phyloP scores from a whole-genome alignment of 306 rosid species.

The Calophaca sinica region DNA sequence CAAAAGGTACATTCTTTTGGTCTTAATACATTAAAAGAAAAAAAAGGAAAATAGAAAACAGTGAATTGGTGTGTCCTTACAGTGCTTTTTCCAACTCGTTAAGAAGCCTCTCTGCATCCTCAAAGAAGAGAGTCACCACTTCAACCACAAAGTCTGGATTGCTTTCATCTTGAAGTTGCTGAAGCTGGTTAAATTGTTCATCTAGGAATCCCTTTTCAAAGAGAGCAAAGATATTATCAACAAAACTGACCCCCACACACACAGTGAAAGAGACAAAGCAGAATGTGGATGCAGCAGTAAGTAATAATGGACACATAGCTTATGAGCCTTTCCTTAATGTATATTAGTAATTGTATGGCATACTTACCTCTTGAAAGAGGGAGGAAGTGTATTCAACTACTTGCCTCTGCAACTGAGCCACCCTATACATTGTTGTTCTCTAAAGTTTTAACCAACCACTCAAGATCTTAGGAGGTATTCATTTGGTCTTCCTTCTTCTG shows the following conservation, averaged over 20 bases:
- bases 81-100: conserved; percentile 64
- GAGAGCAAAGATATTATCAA: conserved; percentile 25
- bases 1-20: neutral
- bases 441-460: conserved; percentile 13
- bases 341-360: neutral
- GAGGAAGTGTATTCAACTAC: conserved; percentile 61
- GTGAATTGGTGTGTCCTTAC: conserved; percentile 49
- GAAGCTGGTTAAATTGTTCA: conserved; percentile 77
- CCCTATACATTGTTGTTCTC: conserved; percentile 57
- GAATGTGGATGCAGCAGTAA: neutral
- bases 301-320: no score
- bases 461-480: conserved; percentile 35
- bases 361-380: conserved; percentile 74
- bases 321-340: neutral
- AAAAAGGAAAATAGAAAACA: neutral
- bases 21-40: neutral
- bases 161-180: conserved; percentile 82
- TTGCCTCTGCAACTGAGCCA: conserved; percentile 62
- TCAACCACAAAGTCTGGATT: conserved; percentile 85
- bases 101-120: conserved; percentile 74
- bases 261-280: conserved; percentile 1
- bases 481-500: conserved; percentile 30
- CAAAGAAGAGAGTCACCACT: conserved; percentile 80
- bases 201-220: conserved; percentile 68
- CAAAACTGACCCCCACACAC: neutral